These are phyloP conservation scores for Sugiyamaella japonica DNA, from an alignment of 1,139 yeast species.

Conservation along the genomic window DNA sequence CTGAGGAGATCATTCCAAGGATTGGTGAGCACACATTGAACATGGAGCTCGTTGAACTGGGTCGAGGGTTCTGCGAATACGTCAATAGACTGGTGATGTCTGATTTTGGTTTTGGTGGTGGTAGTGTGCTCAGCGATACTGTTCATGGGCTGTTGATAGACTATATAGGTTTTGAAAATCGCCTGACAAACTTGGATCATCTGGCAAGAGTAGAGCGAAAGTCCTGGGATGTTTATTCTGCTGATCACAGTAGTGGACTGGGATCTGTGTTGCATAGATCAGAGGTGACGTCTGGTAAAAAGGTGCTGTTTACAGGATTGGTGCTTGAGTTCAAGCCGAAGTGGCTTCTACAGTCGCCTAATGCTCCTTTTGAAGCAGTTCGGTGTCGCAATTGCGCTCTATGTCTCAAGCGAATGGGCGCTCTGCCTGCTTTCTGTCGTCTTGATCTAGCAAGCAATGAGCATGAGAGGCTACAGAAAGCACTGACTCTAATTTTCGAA, in stretches of 20 bases:
- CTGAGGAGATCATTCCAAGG: constrained; percentile 21
- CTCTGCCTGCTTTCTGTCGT: constrained; percentile 40
- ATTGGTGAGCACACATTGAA: constrained; percentile 22
- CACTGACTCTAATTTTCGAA: constrained; percentile 13
- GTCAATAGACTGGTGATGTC: neutral
- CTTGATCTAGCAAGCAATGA: constrained; percentile 36
- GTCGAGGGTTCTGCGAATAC: constrained; percentile 10
- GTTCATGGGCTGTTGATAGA: constrained; percentile 29
- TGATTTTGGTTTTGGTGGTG: constrained; percentile 10
- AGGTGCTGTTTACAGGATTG: neutral
- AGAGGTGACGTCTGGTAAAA: neutral
- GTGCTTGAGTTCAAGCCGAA: constrained; percentile 49
- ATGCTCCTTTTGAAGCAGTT: constrained; percentile 37
- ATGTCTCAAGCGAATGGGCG: constrained; percentile 33
- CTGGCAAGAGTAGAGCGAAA: neutral
- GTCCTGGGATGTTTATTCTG: constrained; percentile 1
- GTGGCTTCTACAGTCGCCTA: constrained; percentile 44
- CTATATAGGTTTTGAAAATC: constrained; percentile 11
- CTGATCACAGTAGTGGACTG: neutral
- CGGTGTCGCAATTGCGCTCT: constrained; percentile 50
- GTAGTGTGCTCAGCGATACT: constrained; percentile 2
- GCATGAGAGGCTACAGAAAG: constrained; percentile 18
- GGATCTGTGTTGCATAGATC: constrained; percentile 7
- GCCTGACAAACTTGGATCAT: neutral
- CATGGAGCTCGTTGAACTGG: constrained; percentile 24